Evolutionary conservation across 352 stramenopile species (phyloP), one percentile per base, ranked within the genome.

Genomic region (Phytophthora vignae): DNA sequence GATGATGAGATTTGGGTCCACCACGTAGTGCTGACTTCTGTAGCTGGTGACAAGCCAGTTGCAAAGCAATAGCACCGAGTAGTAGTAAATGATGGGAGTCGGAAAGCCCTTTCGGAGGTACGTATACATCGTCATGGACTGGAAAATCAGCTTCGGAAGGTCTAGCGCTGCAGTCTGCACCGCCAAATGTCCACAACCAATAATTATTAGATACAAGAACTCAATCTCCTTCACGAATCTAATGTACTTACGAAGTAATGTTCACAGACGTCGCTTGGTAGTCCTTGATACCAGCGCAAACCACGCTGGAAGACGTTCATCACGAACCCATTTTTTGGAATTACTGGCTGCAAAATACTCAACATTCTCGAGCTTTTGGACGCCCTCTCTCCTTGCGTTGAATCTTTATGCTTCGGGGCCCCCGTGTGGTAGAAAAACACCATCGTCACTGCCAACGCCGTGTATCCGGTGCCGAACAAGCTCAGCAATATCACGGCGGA

Each of bases 1-100:
- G 7, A 82, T 60, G 31, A 77, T 55, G 12, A 55, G 22, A 14
- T 55, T 36, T 19, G 49, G 49, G 14, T 60, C 7, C 0, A 72
- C 59, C 0, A 36, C 60, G 36, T 72, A 71, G 12, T 71, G 76
- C 31, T 83, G 70, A 49, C 78, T 83, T 12, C 78, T 70, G 50
- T 81, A 86, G 56, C 78, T 73, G 0, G 76, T 71, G 10, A 82
- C 74, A 38, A 79, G 48, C 67, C 68, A 83, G 53, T 82, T 84
- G 53, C 64, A 61, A 11, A 73, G 68, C 6, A 84, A 60, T 42
- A 84, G 19, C 0, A 61, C 62, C 0, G 71, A 70, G 31, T 86
- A 86, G 44, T 80, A 83, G 9, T 48, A 69, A 14, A 79, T 84
- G 46, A 81, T 59, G 0, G 69, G 40, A 15, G 69, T 73, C 8